A percentile compares a stretch with the other conserved stretches of the same genome.
Conservation (phyloP, 1,284 basidiomycete species). For the Cystobasidium sp. region DNA sequence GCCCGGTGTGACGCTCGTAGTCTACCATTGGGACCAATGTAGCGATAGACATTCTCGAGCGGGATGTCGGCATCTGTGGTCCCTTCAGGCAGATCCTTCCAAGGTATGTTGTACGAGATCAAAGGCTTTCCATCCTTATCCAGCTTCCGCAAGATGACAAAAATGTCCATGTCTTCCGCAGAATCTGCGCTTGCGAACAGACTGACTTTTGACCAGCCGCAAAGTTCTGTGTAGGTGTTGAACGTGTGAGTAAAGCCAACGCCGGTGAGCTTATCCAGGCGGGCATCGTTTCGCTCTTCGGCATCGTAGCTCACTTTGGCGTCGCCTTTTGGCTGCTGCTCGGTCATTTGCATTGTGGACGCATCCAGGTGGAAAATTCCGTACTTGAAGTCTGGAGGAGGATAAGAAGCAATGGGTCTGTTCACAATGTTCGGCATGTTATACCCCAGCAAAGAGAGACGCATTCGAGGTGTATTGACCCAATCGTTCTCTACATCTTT, state of each 20-base stretch:
- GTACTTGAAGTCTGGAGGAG: constrained; percentile 14
- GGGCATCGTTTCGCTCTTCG: constrained; percentile 1
- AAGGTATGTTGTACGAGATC: constrained; percentile 39
- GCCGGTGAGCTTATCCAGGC: not conserved
- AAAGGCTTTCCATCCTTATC: constrained; percentile 47
- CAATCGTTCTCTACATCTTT: constrained; percentile 51
- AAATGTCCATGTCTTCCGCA: constrained; percentile 51
- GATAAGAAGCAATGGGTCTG: constrained; percentile 1
- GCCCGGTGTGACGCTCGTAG: constrained; percentile 53
- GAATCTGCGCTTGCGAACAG: constrained; percentile 49
- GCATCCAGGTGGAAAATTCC: constrained; percentile 4
- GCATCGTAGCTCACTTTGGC: constrained; percentile 4
- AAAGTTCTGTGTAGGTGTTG: constrained; percentile 45
- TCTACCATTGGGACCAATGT: constrained; percentile 44
- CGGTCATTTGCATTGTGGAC: not conserved
- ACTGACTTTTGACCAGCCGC: constrained; percentile 48
- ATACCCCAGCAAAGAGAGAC: constrained; percentile 40
- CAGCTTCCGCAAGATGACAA: constrained; percentile 50
- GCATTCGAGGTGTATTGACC: constrained; percentile 47
- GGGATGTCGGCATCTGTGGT: not conserved
- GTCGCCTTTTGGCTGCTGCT: not conserved
- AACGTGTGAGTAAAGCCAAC: constrained; percentile 47
- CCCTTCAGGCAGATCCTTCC: constrained; percentile 21
- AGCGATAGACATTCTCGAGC: not conserved
- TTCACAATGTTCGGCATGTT: constrained; percentile 34